A percentile compares a stretch with the other conserved stretches of the same genome.
Conservation (phyloP, 2,329 filamentous ascomycete species). For the Mycocentrospora acerina region DNA sequence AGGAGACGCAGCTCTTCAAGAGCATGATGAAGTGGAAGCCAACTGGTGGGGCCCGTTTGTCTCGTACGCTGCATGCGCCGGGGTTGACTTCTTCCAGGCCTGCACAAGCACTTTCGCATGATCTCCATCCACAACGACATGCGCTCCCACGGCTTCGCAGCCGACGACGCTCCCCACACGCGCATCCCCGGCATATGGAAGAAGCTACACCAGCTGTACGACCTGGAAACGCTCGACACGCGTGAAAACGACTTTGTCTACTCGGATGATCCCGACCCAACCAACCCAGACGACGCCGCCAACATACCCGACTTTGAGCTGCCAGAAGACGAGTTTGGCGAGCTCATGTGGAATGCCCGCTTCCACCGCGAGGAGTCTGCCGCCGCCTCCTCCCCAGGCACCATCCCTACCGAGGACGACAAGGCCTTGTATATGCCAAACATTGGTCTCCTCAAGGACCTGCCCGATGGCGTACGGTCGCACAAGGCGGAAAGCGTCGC, state of each 20-base stretch:
- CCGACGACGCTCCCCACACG: slow-evolving; percentile 72
- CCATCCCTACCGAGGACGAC: slow-evolving; percentile 34
- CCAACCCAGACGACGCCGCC: slow-evolving; percentile 39
- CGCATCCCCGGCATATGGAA: slow-evolving; percentile 89
- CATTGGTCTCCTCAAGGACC: slow-evolving; percentile 35
- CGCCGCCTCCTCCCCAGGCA: slow-evolving; percentile 31
- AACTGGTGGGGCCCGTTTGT: slow-evolving; percentile 57
- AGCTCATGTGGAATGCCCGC: slow-evolving; percentile 47
- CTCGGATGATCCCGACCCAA: slow-evolving; percentile 58
- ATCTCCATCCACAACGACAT: slow-evolving; percentile 41
- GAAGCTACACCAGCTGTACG: slow-evolving; percentile 81
- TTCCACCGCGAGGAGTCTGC: slow-evolving; percentile 32
- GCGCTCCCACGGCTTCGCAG: slow-evolving; percentile 63
- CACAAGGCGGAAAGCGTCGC: slow-evolving; percentile 31
- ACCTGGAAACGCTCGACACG: slow-evolving; percentile 82
- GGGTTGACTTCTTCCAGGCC: slow-evolving; percentile 42
- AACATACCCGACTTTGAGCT: slow-evolving; percentile 44
- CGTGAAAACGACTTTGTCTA: slow-evolving; percentile 65
- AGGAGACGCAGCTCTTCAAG: slow-evolving; percentile 90
- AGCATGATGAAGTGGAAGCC: slow-evolving; percentile 94
- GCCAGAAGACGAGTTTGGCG: slow-evolving; percentile 47
- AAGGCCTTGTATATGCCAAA: slow-evolving; percentile 35
- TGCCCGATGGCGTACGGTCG: slow-evolving; percentile 28
- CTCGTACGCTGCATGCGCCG: background rate
- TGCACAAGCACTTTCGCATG: slow-evolving; percentile 62